Evolutionary conservation across 2,329 filamentous ascomycete species (phyloP).

Genomic region (Penicillium sp.): DNA sequence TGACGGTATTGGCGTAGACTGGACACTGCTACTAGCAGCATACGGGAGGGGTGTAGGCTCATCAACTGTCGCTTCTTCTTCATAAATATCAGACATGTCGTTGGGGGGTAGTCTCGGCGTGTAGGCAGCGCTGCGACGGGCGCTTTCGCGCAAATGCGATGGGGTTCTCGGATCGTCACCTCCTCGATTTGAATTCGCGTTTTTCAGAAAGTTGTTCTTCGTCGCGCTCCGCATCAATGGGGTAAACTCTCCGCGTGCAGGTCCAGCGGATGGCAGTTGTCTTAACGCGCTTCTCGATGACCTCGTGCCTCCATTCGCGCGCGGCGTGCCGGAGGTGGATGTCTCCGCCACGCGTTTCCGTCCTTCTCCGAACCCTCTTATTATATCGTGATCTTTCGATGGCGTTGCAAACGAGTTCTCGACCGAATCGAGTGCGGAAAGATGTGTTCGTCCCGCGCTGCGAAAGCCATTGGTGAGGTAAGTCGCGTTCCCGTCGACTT

Average conservation of each 20-base stretch:
- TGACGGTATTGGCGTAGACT: conserved; percentile 73
- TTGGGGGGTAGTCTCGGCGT: conserved; percentile 68
- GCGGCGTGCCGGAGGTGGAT: conserved; percentile 65
- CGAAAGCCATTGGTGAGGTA: conserved; percentile 65
- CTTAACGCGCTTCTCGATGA: conserved; percentile 50
- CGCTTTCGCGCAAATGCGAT: conserved; percentile 55
- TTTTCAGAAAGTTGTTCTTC: conserved; percentile 57
- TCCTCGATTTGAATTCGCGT: conserved; percentile 56
- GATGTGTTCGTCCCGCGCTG: conserved; percentile 36
- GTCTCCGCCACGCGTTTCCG: conserved; percentile 46
- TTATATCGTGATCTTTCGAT: conserved; percentile 67
- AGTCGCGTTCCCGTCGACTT: conserved; percentile 73
- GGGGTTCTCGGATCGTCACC: conserved; percentile 60
- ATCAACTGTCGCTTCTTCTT: conserved; percentile 57
- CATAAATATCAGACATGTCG: conserved; percentile 64
- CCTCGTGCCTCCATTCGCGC: conserved; percentile 54
- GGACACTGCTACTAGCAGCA: conserved; percentile 69
- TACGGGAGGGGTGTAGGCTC: conserved; percentile 71
- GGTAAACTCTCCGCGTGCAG: conserved; percentile 71
- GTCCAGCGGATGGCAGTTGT: conserved; percentile 59
- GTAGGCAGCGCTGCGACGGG: conserved; percentile 61
- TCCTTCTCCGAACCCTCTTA: conserved; percentile 67
- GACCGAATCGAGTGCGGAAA: conserved; percentile 65
- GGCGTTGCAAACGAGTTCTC: conserved; percentile 83
- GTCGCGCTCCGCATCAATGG: conserved; percentile 77